These are phyloP conservation scores for Opeltia flavorubescens DNA, from an alignment of 495 filamentous ascomycete genomes.

Conservation along the genomic window DNA sequence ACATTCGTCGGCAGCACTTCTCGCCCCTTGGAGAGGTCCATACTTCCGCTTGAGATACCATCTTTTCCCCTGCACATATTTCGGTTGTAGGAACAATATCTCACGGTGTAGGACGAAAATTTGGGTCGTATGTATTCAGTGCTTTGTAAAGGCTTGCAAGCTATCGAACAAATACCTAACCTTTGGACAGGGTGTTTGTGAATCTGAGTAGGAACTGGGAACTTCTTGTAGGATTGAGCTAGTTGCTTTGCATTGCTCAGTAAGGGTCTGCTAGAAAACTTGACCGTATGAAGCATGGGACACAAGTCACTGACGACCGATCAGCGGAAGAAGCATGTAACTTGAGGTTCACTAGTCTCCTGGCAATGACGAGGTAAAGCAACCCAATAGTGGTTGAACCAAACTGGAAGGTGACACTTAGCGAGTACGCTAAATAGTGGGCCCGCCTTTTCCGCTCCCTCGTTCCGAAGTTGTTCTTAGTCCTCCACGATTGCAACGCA, in stretches of 20 bases:
- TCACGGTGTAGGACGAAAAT: neutral
- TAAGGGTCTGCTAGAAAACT: neutral
- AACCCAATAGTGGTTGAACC: too few species aligned
- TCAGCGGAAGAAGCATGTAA: too few species aligned
- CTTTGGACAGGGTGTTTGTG: neutral
- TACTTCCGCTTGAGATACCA: slow-evolving; percentile 19
- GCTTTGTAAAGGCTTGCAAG: neutral
- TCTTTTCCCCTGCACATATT: slow-evolving; percentile 24
- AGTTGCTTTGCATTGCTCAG: neutral
- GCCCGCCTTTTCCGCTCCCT: too few species aligned
- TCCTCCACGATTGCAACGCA: too few species aligned
- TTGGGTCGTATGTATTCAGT: neutral
- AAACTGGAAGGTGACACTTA: too few species aligned
- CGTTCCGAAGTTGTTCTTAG: too few species aligned
- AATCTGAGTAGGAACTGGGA: neutral
- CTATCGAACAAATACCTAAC: neutral
- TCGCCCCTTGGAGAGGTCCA: slow-evolving; percentile 38
- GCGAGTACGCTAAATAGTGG: too few species aligned
- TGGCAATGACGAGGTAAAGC: neutral
- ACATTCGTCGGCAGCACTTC: slow-evolving; percentile 56
- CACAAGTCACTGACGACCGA: neutral
- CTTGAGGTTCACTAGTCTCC: too few species aligned
- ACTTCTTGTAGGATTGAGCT: neutral
- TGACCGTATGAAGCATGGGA: neutral
- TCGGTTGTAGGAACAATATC: slow-evolving; percentile 29